A percentile compares a stretch with the other conserved stretches of the same genome.
These are phyloP conservation scores for Hymenoscyphus fraxineus DNA, from an alignment of 2,329 filamentous ascomycete genomes.

Conservation along the genomic window DNA sequence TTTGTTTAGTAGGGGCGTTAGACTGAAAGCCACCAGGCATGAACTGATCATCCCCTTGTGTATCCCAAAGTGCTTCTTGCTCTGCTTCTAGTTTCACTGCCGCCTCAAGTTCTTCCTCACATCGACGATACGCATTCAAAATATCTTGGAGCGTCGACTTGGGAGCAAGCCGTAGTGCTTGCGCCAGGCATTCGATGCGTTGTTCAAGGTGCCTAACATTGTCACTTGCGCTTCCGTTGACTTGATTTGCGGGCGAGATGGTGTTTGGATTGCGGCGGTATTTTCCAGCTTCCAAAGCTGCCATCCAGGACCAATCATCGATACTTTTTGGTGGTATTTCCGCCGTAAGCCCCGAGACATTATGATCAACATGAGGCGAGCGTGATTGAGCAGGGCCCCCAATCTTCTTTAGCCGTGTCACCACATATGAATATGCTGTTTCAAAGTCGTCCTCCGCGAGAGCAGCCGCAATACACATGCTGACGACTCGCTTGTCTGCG, in stretches of 20 bases:
- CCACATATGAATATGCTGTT: slow-evolving; percentile 79
- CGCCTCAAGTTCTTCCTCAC: slow-evolving; percentile 71
- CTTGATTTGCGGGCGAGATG: slow-evolving; percentile 44
- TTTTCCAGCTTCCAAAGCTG: slow-evolving; percentile 73
- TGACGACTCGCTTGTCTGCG: slow-evolving; percentile 65
- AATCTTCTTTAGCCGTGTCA: slow-evolving; percentile 58
- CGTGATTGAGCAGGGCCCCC: slow-evolving; percentile 30
- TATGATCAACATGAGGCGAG: slow-evolving; percentile 21
- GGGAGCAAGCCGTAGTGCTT: slow-evolving; percentile 71
- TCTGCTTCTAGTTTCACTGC: slow-evolving; percentile 64
- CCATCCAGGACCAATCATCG: slow-evolving; percentile 74
- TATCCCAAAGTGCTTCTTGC: slow-evolving; percentile 68
- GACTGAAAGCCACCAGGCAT: slow-evolving; percentile 53
- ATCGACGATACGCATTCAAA: slow-evolving; percentile 68
- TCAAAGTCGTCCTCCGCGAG: slow-evolving; percentile 77
- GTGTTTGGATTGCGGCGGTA: slow-evolving; percentile 51
- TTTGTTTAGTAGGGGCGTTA: slow-evolving; percentile 34
- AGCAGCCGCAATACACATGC: slow-evolving; percentile 77
- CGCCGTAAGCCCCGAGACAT: slow-evolving; percentile 25
- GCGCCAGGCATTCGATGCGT: slow-evolving; percentile 73
- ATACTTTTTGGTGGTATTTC: slow-evolving; percentile 27
- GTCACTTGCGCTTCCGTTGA: slow-evolving; percentile 53
- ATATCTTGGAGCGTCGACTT: slow-evolving; percentile 68
- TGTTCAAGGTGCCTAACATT: slow-evolving; percentile 73
- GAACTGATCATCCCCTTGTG: slow-evolving; percentile 48